Base-by-base conservation (phyloP, 371 early-diverging fungal species). In the Actinomortierella ambigua region DNA sequence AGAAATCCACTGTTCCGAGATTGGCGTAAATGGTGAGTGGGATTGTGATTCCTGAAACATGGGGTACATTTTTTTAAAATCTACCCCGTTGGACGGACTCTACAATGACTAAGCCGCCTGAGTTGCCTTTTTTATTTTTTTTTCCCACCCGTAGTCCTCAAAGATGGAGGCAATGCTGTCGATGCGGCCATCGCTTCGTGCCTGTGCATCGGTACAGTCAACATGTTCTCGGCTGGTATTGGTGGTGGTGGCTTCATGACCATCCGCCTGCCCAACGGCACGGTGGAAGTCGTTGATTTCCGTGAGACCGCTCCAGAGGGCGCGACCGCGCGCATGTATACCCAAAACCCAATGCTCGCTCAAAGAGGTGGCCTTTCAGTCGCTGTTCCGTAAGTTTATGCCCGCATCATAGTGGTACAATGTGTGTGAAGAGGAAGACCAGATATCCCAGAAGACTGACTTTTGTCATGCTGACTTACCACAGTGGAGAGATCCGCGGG, bases 161-260 rank as follows among this genome's bases (percentile, higher is more conserved):
- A 92, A 61, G 84, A 89, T 14, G 99, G 98, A 17, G 99, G 99
- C 18, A 93, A 90, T 63, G 98, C 99, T 6, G 92, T 98, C 0
- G 99, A 99, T 85, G 92, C 98, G 11, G 95, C 97, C 3, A 90
- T 99, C 55, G 96, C 98, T 2, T 83, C 98, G 22, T 84, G 95
- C 13, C 73, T 99, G 17, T 98, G 97, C 69, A 88, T 98, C 54
- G 99, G 99, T 27, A 89, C 93, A 9, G 88, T 98, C 52, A 93
- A 99, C 76, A 87, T 85, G 14, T 98, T 96, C 85, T 90, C 96
- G 14, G 89, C 95, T n/a, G 99, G 99, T 52, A 94, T 96, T 44
- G 97, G 98, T 24, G 97, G 96, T 5, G 99, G 99, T 41, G 99
- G 99, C 5, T 98, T 99, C 77, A 91, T 98, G 91, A 77, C 97